Evolutionary conservation across 805 yeast species (phyloP), one percentile per base, ranked within the genome.

Genomic region (Debaryomyces hansenii): DNA sequence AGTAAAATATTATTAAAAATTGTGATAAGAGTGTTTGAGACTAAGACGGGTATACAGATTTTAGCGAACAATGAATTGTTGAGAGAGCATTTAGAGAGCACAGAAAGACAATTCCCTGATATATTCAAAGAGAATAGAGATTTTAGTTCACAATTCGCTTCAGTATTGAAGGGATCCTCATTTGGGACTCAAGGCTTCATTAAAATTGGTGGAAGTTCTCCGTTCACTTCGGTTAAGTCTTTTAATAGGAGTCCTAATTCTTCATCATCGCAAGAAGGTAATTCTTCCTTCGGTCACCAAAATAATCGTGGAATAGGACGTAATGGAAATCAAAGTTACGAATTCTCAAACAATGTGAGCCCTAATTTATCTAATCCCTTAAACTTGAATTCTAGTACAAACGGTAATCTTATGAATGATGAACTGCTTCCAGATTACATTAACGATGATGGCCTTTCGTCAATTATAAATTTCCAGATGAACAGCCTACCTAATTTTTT

Each of bases 401-500:
- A 5, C 27, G 28, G 4, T 37, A 7, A 18, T 18, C 20, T 37
- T n/a, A 16, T 24, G 11, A 35, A 34, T 15, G 31, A 31, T 37
- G 39, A 39, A 5, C 8, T 39, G 9, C 14, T 39, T 24, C 3
- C 21, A 29, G 63, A 59, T 18, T 47, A 47, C 15, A 46, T 61
- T 11, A 48, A 54, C 28, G 65, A 59, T 24, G 70, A 63, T n/a
- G 52, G 52, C 5, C 37, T 58, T 5, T 45, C 56, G 11, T 53
- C 47, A 45, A 51, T 58, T 48, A 48, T 62, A 7, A 49, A 50
- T 20, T 56, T 63, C 14, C 70, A 65, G 45, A 52, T 64, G 54
- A 54, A 57, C 42, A 58, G 54, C 34, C 51, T 66, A 46, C 75
- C 75, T 10, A 71, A 70, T 49, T 69, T 63, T 46, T 70, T 71